A percentile compares a stretch with the other conserved stretches of the same genome.
Evolutionary conservation across 768 basidiomycete genomes (phyloP).

Genomic region (Punctularia strigosozonata): DNA sequence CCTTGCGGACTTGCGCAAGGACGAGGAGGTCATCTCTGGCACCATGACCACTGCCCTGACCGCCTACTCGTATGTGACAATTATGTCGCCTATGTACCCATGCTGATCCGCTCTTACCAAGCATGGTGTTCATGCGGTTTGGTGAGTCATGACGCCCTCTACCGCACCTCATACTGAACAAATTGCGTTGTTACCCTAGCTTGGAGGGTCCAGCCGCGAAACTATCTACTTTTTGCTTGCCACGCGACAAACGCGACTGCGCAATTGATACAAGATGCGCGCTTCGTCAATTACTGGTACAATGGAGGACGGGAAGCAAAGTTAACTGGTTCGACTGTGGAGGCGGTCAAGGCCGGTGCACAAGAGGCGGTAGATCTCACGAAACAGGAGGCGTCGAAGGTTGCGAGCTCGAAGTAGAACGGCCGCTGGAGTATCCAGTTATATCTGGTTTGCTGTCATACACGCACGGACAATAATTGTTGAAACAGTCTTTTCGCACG

Average conservation of each 20-base stretch:
- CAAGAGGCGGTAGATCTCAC: conserved; percentile 39
- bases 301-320: conserved; percentile 77
- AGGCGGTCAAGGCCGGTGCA: conserved; percentile 25
- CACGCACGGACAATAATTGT: too few relatives aligned
- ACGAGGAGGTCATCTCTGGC: conserved; percentile 95
- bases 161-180: background rate
- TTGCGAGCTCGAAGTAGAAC: conserved; percentile 15
- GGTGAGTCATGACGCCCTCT: conserved; percentile 30
- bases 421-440: too few relatives aligned
- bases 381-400: conserved; percentile 27
- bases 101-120: conserved; percentile 15
- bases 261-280: conserved; percentile 70
- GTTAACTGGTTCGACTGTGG: conserved; percentile 10
- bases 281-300: conserved; percentile 89
- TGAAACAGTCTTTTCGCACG: too few relatives aligned
- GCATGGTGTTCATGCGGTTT: conserved; percentile 89
- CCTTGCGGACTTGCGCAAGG: conserved; percentile 78
- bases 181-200: conserved; percentile 33
- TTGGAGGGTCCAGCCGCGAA: conserved; percentile 92
- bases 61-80: conserved; percentile 78
- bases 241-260: conserved; percentile 87
- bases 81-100: conserved; percentile 4
- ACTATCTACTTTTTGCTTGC: conserved; percentile 91
- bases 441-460: too few relatives aligned
- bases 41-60: conserved; percentile 90